Base-by-base conservation (phyloP, 177 flowering plant genomes). In the Vitis hybrid region DNA sequence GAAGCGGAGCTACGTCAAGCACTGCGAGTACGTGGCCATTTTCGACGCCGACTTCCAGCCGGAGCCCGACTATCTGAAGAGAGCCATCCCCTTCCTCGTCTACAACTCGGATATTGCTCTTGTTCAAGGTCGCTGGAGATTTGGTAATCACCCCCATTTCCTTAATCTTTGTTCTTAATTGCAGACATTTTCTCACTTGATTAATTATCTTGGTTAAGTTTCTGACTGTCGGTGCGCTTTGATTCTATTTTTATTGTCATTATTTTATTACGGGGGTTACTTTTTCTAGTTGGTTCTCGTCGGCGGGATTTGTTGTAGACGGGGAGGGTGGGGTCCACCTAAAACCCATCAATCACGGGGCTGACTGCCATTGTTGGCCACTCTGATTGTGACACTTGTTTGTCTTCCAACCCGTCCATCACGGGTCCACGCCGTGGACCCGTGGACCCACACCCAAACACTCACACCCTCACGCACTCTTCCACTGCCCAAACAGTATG, bases 11-110 rank as follows among this genome's bases (percentile, higher is more conserved):
- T 95, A 95, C 69, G 97, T 91, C 0, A 88, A 89, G 50, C 83
- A 87, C 21, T 95, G 99, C 67, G 99, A 95, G 53, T 90, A 78
- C 67, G 94, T 95, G 1, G 94, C 81, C 71, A 91, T 95, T 51
- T 89, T 95, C 75, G 99, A 95, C 70, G 99, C 99, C 12, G 99
- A 95, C 77, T 95, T 95, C 82, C 89, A 88, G 65, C 99, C 99
- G 0, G 96, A 91, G 49, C 94, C 98, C 1, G 97, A 93, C 65
- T 95, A 72, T 72, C 88, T 95, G 60, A 71, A 87, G 68, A 82
- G 94, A 9, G 85, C 97, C 73, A 85, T 93, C 70, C 99, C 99
- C 0, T 95, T 86, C 65, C 84, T 95, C 53, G 66, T 76, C 14
- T 80, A 81, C 76, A 95, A 93, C 73, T 83, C 93, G 1, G 84